These are phyloP conservation scores for Ensete ventricosum DNA, from an alignment of 176 grass and related monocot species.

Conservation along the genomic window DNA sequence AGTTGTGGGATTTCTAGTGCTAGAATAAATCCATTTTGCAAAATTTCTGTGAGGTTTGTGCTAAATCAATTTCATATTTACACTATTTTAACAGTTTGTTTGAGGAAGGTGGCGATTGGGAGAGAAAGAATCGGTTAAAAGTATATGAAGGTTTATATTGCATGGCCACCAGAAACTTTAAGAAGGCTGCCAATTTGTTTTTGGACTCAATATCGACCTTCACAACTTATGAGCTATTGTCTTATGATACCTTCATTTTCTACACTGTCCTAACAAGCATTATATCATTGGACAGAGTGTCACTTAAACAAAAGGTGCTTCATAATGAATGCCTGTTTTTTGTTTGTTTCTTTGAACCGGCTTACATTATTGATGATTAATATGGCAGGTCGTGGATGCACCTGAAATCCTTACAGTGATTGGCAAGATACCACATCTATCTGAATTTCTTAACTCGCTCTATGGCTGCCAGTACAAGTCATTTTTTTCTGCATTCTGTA, in stretches of 20 bases:
- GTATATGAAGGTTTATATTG: slow-evolving; percentile 95
- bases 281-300: slow-evolving; percentile 88
- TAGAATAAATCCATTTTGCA: neutral
- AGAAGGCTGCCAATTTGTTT: slow-evolving; percentile 89
- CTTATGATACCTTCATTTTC: slow-evolving; percentile 93
- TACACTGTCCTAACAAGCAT: slow-evolving; percentile 90
- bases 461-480: slow-evolving; percentile 96
- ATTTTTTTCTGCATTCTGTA: slow-evolving; percentile 92
- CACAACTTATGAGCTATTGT: slow-evolving; percentile 84
- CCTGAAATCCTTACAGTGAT: slow-evolving; percentile 96
- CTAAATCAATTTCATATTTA: slow-evolving; percentile 1
- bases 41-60: neutral
- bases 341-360: slow-evolving; percentile 7
- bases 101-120: slow-evolving; percentile 97
- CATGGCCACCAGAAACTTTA: slow-evolving; percentile 89
- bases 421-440: slow-evolving; percentile 78
- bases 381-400: slow-evolving; percentile 74
- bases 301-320: slow-evolving; percentile 75
- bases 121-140: slow-evolving; percentile 97
- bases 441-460: slow-evolving; percentile 87
- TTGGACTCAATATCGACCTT: slow-evolving; percentile 98
- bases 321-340: neutral
- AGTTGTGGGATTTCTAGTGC: slow-evolving; percentile 1
- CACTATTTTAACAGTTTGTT: slow-evolving; percentile 52
- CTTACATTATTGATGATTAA: slow-evolving; percentile 24